phyloP scores from a whole-genome alignment of 2,329 filamentous ascomycete genomes.

The Parastagonospora nodorum region DNA sequence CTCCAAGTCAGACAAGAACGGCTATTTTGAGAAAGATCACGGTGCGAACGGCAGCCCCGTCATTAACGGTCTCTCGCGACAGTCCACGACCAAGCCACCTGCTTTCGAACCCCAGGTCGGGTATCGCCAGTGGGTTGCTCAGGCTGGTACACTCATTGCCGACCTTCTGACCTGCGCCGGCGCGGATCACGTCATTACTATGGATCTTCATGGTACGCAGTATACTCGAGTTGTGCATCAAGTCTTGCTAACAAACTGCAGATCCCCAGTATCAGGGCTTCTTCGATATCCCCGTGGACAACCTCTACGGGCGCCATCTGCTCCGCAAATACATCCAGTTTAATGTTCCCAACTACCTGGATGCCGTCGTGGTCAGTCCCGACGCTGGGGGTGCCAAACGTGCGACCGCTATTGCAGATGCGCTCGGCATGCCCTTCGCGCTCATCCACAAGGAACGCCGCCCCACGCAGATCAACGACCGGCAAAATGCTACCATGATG shows the following conservation, averaged over 20 bases:
- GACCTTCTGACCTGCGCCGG: conserved; percentile 94
- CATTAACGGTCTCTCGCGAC: conserved; percentile 19
- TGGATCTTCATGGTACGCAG: conserved; percentile 69
- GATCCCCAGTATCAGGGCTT: conserved; percentile 98
- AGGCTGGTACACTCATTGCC: conserved; percentile 92
- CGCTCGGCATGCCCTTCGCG: conserved; percentile 91
- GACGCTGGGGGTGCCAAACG: conserved; percentile 97
- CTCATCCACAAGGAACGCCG: conserved; percentile 98
- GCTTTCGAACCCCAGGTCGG: conserved; percentile 80
- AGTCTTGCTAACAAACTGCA: conserved; percentile 20
- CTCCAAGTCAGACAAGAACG: conserved; percentile 30
- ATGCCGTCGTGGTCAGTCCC: conserved; percentile 91
- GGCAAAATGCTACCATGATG: conserved; percentile 86
- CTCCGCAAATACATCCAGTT: conserved; percentile 73
- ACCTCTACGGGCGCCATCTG: conserved; percentile 84
- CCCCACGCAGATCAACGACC: conserved; percentile 83
- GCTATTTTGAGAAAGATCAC: conserved; percentile 25
- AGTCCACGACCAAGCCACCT: conserved; percentile 57
- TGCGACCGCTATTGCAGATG: conserved; percentile 92
- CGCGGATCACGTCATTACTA: conserved; percentile 95
- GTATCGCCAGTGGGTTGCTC: conserved; percentile 98
- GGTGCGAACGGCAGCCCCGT: conserved; percentile 33
- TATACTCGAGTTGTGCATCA: not conserved
- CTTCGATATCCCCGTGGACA: conserved; percentile 98
- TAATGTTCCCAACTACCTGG: conserved; percentile 80